Evolutionary conservation across 331 rosid genomes (phyloP).

Genomic region (Acacia pycnantha): DNA sequence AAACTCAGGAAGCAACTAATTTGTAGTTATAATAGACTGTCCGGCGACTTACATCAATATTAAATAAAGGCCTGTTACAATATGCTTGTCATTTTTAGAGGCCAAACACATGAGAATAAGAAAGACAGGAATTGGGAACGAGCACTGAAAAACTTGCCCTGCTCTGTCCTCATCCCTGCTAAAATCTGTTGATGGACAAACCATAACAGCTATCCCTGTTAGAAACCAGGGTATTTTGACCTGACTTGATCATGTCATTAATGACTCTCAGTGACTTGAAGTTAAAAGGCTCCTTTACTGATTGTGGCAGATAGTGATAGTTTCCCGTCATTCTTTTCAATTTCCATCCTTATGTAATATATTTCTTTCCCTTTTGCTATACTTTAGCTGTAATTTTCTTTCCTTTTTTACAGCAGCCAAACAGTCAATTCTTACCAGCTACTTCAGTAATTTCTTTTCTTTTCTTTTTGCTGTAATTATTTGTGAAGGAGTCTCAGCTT

Average conservation of each 20-base stretch:
- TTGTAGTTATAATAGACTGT: too few relatives aligned
- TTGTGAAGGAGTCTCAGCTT: background rate
- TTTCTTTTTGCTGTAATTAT: background rate
- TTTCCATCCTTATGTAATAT: background rate
- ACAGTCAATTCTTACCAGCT: background rate
- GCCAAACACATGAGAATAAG: background rate
- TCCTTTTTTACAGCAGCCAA: background rate
- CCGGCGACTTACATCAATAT: background rate
- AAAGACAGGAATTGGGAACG: background rate
- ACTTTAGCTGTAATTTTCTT: background rate
- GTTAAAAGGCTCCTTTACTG: background rate
- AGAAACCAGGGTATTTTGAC: background rate
- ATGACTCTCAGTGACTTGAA: background rate
- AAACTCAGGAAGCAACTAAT: background rate
- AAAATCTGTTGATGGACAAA: background rate
- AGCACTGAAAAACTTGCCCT: background rate
- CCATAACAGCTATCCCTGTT: background rate
- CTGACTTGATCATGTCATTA: background rate
- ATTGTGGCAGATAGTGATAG: background rate
- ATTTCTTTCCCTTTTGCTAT: background rate
- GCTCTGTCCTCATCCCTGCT: background rate
- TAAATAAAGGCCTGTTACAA: background rate
- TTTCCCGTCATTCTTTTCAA: background rate
- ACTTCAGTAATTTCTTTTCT: background rate
- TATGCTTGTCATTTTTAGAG: background rate